Evolutionary conservation across 2,329 filamentous ascomycete genomes (phyloP).

Genomic region (Huntiella decipiens): DNA sequence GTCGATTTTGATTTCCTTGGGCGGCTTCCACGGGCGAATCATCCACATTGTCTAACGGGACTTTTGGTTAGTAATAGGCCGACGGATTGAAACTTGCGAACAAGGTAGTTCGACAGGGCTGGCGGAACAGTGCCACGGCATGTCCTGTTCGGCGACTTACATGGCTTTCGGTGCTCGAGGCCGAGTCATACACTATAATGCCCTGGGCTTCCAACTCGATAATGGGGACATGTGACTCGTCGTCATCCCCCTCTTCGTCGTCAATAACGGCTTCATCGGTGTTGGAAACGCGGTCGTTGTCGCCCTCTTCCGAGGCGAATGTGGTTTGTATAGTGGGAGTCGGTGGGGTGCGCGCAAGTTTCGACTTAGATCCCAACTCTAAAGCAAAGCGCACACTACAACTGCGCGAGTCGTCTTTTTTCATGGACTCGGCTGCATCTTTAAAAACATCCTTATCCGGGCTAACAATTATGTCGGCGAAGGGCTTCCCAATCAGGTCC

Average conservation of each 20-base stretch:
- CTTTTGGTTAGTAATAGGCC: slow-evolving; percentile 12
- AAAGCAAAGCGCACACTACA: slow-evolving; percentile 72
- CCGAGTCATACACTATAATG: slow-evolving; percentile 91
- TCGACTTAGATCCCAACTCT: slow-evolving; percentile 46
- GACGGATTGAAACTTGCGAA: slow-evolving; percentile 11
- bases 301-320: slow-evolving; percentile 11
- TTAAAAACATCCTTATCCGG: slow-evolving; percentile 66
- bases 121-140: too few species aligned
- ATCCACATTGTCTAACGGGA: slow-evolving; percentile 86
- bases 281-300: slow-evolving; percentile 19
- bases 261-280: slow-evolving; percentile 2
- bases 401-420: slow-evolving; percentile 80
- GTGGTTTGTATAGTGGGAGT: slow-evolving; percentile 19
- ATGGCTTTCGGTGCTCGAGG: slow-evolving; percentile 74
- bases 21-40: slow-evolving; percentile 75
- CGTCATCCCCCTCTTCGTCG: slow-evolving; percentile 20
- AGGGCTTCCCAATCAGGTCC: slow-evolving; percentile 53
- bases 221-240: slow-evolving; percentile 22
- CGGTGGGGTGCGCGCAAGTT: slow-evolving; percentile 3
- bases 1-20: slow-evolving; percentile 89
- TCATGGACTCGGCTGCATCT: slow-evolving; percentile 72
- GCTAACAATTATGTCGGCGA: slow-evolving; percentile 60
- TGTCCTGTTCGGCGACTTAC: slow-evolving; percentile 32
- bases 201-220: slow-evolving; percentile 87
- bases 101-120: too few species aligned